Percentiles rank a stretch among this genome's conserved stretches.
phyloP scores from a whole-genome alignment of 306 rosid species.

The Mimosa bimucronata region DNA sequence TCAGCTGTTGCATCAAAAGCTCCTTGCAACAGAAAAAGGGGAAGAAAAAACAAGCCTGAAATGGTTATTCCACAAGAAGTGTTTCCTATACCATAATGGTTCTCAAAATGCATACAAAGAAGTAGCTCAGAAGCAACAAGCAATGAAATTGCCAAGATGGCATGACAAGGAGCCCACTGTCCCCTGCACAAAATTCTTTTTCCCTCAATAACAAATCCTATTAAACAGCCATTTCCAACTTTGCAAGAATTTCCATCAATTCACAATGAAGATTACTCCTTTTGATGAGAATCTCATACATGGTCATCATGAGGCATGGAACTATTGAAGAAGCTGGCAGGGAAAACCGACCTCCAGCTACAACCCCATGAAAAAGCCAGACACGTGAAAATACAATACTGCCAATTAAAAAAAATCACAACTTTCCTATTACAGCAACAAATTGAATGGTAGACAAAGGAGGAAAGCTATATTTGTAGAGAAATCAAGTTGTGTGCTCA shows the following conservation, averaged over 20 bases:
- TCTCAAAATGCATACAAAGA: slow-evolving; percentile 76
- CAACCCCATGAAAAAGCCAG: slow-evolving; percentile 79
- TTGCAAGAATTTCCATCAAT: background rate
- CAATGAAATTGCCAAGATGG: slow-evolving; percentile 76
- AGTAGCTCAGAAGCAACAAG: slow-evolving; percentile 92
- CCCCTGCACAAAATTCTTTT: slow-evolving; percentile 33
- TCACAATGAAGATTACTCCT: slow-evolving; percentile 21
- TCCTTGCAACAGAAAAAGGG: slow-evolving; percentile 69
- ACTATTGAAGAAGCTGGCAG: slow-evolving; percentile 89
- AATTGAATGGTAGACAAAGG: no score
- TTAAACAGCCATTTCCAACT: slow-evolving; percentile 37
- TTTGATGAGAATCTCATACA: slow-evolving; percentile 49
- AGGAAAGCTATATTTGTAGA: no score
- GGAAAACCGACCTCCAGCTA: slow-evolving; percentile 85
- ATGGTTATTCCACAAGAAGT: slow-evolving; percentile 28
- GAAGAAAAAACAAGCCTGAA: slow-evolving; percentile 45
- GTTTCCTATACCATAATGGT: slow-evolving; percentile 61
- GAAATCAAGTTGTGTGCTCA: no score
- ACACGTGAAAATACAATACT: slow-evolving; percentile 72
- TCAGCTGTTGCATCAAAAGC: no score
- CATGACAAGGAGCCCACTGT: slow-evolving; percentile 98
- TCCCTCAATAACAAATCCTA: slow-evolving; percentile 31
- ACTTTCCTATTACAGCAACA: no score
- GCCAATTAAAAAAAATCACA: slow-evolving; percentile 31
- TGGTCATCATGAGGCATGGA: slow-evolving; percentile 79